Evolutionary conservation across 169 alveolate species (phyloP), one percentile per base, ranked within the genome.

Genomic region (Eimeria falciformis): DNA sequence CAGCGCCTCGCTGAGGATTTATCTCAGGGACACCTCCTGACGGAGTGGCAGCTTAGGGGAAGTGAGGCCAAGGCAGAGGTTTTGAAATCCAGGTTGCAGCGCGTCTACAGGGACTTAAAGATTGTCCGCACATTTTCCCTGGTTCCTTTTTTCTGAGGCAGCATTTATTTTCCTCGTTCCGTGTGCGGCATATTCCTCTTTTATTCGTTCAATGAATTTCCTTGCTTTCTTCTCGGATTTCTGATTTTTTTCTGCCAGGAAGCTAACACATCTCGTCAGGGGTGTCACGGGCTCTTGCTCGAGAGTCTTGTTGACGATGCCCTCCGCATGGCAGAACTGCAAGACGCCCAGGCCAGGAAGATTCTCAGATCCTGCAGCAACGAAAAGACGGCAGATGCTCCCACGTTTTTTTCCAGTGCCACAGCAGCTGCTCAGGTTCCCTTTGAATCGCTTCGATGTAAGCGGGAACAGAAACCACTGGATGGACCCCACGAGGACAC

Each of bases 21-120:
- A 27, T 12, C 37, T 12, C 23, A 7, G 5, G 73, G 73, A 12
- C 73, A 7, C 29, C 14, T 62, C 37, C 29, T 12, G 37, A 62
- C 37, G 37, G 73, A 62, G 33, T 62, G 73, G 73, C 73, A 62
- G 73, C 73, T 62, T 0, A 12, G 33, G 73, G 73, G 73, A 12
- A 23, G 29, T 7, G 73, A 62, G 29, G 29, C 14, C 40, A 12
- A 12, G 37, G 23, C n/a, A 62, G 29, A 1, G 14, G 65, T 21
- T 53, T n/a, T 62, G 17, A 62, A 23, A 23, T 12, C 73, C 73
- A 12, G 33, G 37, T 1, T 62, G 73, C 73, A 62, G 29, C n/a
- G 73, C 9, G 33, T 62, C 29, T 62, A 12, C 29, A 12, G 73
- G 29, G 73, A 18, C 29, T 27, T 62, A 18, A 18, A 62, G 23